These are phyloP conservation scores for Diaporthe destruens DNA, from an alignment of 2,329 filamentous ascomycete species.

Conservation along the genomic window DNA sequence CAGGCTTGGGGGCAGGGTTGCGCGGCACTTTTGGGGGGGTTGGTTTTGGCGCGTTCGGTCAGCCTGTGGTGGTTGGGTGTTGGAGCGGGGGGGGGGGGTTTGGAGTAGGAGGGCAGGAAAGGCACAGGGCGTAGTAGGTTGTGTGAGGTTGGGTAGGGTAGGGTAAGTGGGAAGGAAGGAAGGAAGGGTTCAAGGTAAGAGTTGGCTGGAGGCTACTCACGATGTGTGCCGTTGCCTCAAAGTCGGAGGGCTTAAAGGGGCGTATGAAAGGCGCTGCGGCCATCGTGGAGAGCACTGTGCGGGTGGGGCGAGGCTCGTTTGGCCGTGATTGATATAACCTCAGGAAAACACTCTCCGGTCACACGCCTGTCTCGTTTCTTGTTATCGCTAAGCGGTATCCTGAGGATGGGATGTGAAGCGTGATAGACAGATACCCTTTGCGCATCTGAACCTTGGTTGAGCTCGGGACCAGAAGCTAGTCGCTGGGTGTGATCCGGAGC, in stretches of 20 bases:
- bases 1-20: constrained; percentile 61
- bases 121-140: no score
- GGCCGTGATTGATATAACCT: background rate
- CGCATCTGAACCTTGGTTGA: background rate
- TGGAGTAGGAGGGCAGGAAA: no score
- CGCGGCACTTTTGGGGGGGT: constrained; percentile 54
- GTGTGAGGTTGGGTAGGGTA: background rate
- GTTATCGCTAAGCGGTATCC: background rate
- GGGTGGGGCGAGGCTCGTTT: background rate
- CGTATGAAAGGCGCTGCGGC: constrained; percentile 12
- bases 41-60: no score
- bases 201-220: background rate
- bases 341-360: background rate
- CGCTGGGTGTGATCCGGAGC: background rate
- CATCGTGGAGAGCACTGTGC: background rate
- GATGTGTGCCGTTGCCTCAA: constrained; percentile 10
- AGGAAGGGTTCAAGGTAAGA: no score
- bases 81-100: no score
- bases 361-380: background rate
- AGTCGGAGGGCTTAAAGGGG: constrained; percentile 16
- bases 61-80: background rate
- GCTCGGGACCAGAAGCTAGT: background rate
- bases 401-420: background rate
- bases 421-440: no score
- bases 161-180: background rate